phyloP scores from a whole-genome alignment of 306 rosid species.

The Casuarina equisetifolia region DNA sequence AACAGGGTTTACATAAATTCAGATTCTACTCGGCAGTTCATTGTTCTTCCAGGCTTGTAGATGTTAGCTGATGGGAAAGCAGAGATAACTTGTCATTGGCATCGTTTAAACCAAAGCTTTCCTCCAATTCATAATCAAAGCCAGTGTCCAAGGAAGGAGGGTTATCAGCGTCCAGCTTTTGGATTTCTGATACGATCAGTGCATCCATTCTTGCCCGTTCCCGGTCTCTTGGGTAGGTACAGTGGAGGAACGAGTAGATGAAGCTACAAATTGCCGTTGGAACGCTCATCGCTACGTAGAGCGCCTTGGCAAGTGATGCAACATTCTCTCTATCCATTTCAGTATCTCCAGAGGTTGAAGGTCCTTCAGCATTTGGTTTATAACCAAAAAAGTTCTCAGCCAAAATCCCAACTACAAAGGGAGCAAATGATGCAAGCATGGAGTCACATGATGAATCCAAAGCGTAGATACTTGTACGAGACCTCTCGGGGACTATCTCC shows the following conservation, averaged over 20 bases:
- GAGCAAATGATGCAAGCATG: slow-evolving; percentile 73
- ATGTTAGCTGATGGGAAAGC: background rate
- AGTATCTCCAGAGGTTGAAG: slow-evolving; percentile 43
- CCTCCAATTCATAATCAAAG: background rate
- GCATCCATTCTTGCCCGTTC: slow-evolving; percentile 70
- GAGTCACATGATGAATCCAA: slow-evolving; percentile 70
- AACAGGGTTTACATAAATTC: background rate
- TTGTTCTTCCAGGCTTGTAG: background rate
- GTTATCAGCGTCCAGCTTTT: slow-evolving; percentile 35
- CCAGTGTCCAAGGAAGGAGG: background rate
- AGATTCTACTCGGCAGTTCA: background rate
- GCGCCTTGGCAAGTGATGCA: slow-evolving; percentile 75
- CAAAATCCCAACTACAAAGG: slow-evolving; percentile 67
- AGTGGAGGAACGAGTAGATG: slow-evolving; percentile 69
- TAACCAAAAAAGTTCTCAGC: slow-evolving; percentile 67
- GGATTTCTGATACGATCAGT: slow-evolving; percentile 67
- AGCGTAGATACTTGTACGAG: slow-evolving; percentile 75
- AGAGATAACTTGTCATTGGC: background rate
- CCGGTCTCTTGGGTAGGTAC: slow-evolving; percentile 79
- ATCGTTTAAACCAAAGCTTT: background rate
- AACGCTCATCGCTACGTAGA: slow-evolving; percentile 58
- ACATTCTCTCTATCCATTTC: slow-evolving; percentile 75
- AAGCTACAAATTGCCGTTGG: slow-evolving; percentile 59
- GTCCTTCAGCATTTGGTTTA: slow-evolving; percentile 55
- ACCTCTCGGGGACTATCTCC: slow-evolving; percentile 83